A percentile compares a stretch with the other conserved stretches of the same genome.
These are phyloP conservation scores for Sphagnum fallax DNA, from an alignment of 228 moss, liverwort and hornwort species.

Conservation along the genomic window DNA sequence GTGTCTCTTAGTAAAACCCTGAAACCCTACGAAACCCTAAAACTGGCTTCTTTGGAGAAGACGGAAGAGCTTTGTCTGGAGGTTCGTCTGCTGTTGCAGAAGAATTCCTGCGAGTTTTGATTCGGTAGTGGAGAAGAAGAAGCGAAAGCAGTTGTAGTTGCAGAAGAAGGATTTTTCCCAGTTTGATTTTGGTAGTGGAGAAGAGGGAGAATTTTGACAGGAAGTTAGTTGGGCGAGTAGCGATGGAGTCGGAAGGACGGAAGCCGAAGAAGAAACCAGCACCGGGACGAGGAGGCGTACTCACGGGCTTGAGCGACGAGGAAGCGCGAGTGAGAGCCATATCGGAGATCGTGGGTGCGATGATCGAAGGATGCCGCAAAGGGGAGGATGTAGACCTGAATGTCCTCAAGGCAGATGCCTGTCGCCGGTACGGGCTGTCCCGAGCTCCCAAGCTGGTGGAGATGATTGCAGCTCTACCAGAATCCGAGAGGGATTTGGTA, in stretches of 20 bases:
- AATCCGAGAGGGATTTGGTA: slow-evolving; percentile 85
- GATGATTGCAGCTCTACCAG: slow-evolving; percentile 95
- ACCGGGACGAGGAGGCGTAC: slow-evolving; percentile 66
- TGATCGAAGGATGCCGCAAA: slow-evolving; percentile 85
- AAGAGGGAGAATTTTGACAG: too few relatives aligned
- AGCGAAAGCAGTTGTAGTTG: too few relatives aligned
- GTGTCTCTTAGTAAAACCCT: too few relatives aligned
- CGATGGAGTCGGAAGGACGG: slow-evolving; percentile 14
- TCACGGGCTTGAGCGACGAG: slow-evolving; percentile 67
- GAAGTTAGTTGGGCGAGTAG: not conserved
- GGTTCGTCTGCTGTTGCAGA: too few relatives aligned
- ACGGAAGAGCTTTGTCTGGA: too few relatives aligned
- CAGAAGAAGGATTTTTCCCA: too few relatives aligned
- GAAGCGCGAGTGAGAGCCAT: slow-evolving; percentile 97
- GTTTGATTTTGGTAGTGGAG: too few relatives aligned
- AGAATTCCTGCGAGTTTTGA: too few relatives aligned
- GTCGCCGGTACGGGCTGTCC: slow-evolving; percentile 83
- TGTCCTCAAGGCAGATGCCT: slow-evolving; percentile 75
- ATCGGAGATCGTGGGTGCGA: slow-evolving; percentile 84
- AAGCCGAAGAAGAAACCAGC: slow-evolving; percentile 64
- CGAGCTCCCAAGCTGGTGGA: slow-evolving; percentile 99
- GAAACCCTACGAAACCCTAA: too few relatives aligned
- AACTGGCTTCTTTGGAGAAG: too few relatives aligned
- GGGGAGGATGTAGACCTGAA: slow-evolving; percentile 93
- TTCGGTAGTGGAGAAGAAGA: too few relatives aligned